phyloP scores from a whole-genome alignment of 148 eudicot genomes.

The Vaccinium myrtillus region DNA sequence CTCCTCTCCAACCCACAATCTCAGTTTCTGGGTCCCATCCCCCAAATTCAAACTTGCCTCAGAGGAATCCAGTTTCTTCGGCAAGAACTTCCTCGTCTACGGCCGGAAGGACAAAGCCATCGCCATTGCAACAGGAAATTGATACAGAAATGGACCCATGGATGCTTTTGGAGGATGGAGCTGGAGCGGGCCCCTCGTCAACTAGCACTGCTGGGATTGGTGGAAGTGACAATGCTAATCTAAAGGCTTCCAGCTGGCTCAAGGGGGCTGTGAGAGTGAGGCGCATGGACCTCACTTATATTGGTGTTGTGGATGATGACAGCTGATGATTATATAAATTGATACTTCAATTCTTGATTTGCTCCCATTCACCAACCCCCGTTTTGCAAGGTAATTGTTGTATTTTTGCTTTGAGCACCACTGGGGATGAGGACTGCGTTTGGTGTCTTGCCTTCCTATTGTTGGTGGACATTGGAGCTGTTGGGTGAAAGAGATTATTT shows the following conservation, averaged over 20 bases:
- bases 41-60: slow-evolving; percentile 36
- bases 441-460: slow-evolving; percentile 9
- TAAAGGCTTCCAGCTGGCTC: slow-evolving; percentile 79
- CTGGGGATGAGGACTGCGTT: slow-evolving; percentile 1
- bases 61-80: slow-evolving; percentile 40
- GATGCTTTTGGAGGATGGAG: slow-evolving; percentile 88
- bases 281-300: slow-evolving; percentile 77
- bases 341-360: slow-evolving; percentile 16
- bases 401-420: slow-evolving; percentile 5
- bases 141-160: slow-evolving; percentile 84
- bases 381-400: slow-evolving; percentile 1
- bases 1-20: slow-evolving; percentile 58
- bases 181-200: slow-evolving; percentile 63
- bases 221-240: slow-evolving; percentile 58
- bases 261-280: slow-evolving; percentile 93
- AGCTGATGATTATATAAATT: slow-evolving; percentile 44
- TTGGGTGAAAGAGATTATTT: slow-evolving; percentile 9
- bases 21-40: slow-evolving; percentile 31
- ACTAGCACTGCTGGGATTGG: slow-evolving; percentile 48
- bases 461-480: slow-evolving; percentile 13
- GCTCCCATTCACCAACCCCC: slow-evolving; percentile 19
- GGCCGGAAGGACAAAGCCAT: slow-evolving; percentile 57
- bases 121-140: slow-evolving; percentile 41
- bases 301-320: slow-evolving; percentile 87
- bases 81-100: slow-evolving; percentile 28